Evolutionary conservation across 2,329 filamentous ascomycete species (phyloP).

Genomic region (Cladophialophora carrionii): DNA sequence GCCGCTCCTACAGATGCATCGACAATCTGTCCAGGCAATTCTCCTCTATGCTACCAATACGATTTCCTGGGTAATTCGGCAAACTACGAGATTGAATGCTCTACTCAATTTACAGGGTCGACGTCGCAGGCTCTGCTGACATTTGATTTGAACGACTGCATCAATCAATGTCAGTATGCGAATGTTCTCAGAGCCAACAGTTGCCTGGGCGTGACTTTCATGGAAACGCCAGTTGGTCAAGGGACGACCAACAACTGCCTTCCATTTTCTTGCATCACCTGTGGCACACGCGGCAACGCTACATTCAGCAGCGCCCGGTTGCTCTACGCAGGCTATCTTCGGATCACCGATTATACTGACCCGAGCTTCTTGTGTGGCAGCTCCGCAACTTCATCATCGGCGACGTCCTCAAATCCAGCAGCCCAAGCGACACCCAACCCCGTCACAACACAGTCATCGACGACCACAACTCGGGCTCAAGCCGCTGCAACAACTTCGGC

Average conservation of each 20-base stretch:
- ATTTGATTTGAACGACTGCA: slow-evolving; percentile 28
- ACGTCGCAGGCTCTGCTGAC: slow-evolving; percentile 18
- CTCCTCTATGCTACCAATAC: slow-evolving; percentile 29
- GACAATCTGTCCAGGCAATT: slow-evolving; percentile 20
- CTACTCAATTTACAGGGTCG: slow-evolving; percentile 23
- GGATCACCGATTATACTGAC: slow-evolving; percentile 28
- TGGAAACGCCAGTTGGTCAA: slow-evolving; percentile 10
- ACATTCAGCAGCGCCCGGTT: slow-evolving; percentile 26
- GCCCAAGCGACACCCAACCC: not conserved
- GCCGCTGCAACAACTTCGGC: not conserved
- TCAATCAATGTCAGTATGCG: slow-evolving; percentile 28
- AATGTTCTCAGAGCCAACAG: slow-evolving; percentile 21
- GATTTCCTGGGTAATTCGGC: slow-evolving; percentile 20
- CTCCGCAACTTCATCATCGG: not conserved
- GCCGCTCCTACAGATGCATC: slow-evolving; percentile 17
- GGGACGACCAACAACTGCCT: slow-evolving; percentile 31
- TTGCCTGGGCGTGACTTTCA: slow-evolving; percentile 31
- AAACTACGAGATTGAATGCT: slow-evolving; percentile 33
- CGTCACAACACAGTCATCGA: not conserved
- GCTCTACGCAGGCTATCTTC: slow-evolving; percentile 27
- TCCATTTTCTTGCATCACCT: slow-evolving; percentile 21
- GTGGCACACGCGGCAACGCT: slow-evolving; percentile 23
- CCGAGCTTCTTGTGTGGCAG: slow-evolving; percentile 22
- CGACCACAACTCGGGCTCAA: not conserved
- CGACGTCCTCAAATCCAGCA: not conserved